These are phyloP conservation scores for Mycena venus DNA, from an alignment of 768 basidiomycete species.

Conservation along the genomic window DNA sequence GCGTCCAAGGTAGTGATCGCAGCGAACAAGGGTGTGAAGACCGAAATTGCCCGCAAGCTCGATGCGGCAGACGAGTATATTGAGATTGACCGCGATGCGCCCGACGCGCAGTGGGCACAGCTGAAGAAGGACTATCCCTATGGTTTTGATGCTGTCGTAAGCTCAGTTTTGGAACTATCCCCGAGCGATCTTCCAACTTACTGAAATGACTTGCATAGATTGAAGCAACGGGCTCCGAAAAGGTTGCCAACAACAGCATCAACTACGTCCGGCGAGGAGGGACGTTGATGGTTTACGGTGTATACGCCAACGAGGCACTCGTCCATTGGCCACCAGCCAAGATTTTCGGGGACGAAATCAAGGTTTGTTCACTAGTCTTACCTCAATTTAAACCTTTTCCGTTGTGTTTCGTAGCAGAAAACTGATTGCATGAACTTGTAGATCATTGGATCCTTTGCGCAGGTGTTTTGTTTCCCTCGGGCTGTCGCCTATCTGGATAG, in stretches of 20 bases:
- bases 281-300: conserved; percentile 81
- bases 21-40: conserved; percentile 92
- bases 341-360: conserved; percentile 84
- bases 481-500: conserved; percentile 91
- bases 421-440: conserved; percentile 39
- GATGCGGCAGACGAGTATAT: conserved; percentile 89
- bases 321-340: conserved; percentile 83
- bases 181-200: too few species aligned
- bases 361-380: conserved; percentile 54
- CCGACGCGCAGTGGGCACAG: conserved; percentile 83
- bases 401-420: not conserved
- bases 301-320: conserved; percentile 76
- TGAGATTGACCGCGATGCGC: conserved; percentile 83
- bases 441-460: conserved; percentile 94
- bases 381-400: not conserved
- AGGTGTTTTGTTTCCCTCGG: conserved; percentile 91
- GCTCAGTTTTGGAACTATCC: not conserved
- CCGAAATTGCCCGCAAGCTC: conserved; percentile 85
- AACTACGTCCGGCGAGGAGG: conserved; percentile 82
- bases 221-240: conserved; percentile 74
- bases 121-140: conserved; percentile 86
- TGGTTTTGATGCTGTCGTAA: conserved; percentile 82
- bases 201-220: conserved; percentile 26
- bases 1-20: conserved; percentile 86
- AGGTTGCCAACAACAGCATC: conserved; percentile 78